phyloP scores from a whole-genome alignment of 2,329 filamentous ascomycete genomes.

The Furcasterigmium sp. region DNA sequence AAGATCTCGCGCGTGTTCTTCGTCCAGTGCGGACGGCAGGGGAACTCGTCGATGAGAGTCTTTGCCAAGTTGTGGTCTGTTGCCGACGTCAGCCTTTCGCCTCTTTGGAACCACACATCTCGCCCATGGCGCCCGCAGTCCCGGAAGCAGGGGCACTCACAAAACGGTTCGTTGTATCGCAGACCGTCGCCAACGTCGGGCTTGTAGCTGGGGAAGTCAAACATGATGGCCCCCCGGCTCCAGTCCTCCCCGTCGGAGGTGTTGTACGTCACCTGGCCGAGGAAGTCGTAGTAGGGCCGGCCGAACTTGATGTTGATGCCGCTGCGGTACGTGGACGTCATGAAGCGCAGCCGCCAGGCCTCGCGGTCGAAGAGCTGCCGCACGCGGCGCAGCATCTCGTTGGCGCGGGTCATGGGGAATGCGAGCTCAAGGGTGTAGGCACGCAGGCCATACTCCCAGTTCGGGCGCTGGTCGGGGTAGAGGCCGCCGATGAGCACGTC shows the following conservation, averaged over 20 bases:
- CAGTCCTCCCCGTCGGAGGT: constrained; percentile 43
- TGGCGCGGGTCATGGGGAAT: constrained; percentile 43
- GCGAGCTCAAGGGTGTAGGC: constrained; percentile 46
- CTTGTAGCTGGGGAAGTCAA: constrained; percentile 45
- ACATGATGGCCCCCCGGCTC: constrained; percentile 46
- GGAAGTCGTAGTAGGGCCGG: constrained; percentile 39
- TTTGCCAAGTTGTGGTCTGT: constrained; percentile 38
- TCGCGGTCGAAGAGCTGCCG: constrained; percentile 43
- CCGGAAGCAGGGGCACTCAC: constrained; percentile 22
- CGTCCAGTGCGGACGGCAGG: constrained; percentile 47
- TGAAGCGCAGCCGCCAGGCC: constrained; percentile 32
- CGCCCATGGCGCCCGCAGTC: too few relatives aligned
- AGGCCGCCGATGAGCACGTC: constrained; percentile 47
- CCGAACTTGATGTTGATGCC: constrained; percentile 51
- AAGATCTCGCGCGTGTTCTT: constrained; percentile 47
- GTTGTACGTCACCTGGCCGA: constrained; percentile 43
- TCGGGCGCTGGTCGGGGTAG: constrained; percentile 39
- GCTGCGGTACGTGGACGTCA: constrained; percentile 45
- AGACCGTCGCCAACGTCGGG: constrained; percentile 37
- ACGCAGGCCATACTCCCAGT: constrained; percentile 44
- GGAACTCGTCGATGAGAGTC: constrained; percentile 42
- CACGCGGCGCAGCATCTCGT: constrained; percentile 42
- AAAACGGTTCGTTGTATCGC: constrained; percentile 46
- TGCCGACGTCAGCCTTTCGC: constrained; percentile 4
- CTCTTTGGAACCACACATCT: too few relatives aligned